Base-by-base conservation (phyloP, 805 yeast species). In the Myxozyma neotropica region DNA sequence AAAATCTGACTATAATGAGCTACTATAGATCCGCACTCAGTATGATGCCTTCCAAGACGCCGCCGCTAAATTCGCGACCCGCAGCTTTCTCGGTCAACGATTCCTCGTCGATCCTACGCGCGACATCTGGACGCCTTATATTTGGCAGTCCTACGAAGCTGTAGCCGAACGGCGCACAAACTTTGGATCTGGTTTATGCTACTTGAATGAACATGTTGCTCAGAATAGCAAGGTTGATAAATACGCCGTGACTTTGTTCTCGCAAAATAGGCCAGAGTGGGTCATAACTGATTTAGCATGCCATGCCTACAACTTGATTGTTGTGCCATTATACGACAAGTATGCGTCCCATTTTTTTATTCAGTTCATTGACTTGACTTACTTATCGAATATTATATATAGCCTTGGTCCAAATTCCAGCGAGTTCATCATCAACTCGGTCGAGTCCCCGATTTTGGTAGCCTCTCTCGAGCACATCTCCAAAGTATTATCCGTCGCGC, bases 231-330 rank as follows among this genome's bases (percentile, higher is more conserved):
- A 67, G n/a, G 43, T 63, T 0, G 70, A 72, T 26, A 71, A 75
- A 39, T 85, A 84, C 66, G 74, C 84, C 39, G 79, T 85, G 47
- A 76, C 87, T 1, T 67, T 86, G 19, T 81, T 82, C 70, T 79
- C 87, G 24, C 76, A 78, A 19, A 86, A 86, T 70, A 76, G 83
- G 50, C 76, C 81, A 7, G 89, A 87, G 72, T 88, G 94, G 94
- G 77, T 80, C 33, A 70, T 87, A 19, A 72, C 87, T 29, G 94
- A 88, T 73, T 71, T 87, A 67, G 91, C 90, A 0, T 83, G 88
- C 67, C 80, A 78, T 45, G 78, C 83, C 6, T 85, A 82, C 74
- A 79, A 80, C 71, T 79, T 77, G 42, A 71, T 82, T n/a, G 78
- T 79, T 59, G 83, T 84, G 10, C 80, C 84, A 3, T 70, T 83